Percentiles rank a stretch among this genome's conserved stretches.
Evolutionary conservation across 768 basidiomycete species (phyloP).

Genomic region (Leccinum barrowsii): DNA sequence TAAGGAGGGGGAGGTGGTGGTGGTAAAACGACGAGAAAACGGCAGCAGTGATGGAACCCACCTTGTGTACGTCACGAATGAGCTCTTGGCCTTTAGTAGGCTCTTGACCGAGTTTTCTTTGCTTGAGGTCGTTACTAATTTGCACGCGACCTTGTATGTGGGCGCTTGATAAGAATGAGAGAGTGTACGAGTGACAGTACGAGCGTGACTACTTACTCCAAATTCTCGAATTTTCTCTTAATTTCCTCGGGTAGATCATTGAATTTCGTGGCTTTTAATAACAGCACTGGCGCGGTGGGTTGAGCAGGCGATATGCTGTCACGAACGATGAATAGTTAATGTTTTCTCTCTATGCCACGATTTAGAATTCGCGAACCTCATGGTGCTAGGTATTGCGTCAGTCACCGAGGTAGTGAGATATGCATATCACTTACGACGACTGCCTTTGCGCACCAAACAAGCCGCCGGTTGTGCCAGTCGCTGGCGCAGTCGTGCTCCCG

Average conservation of each 20-base stretch:
- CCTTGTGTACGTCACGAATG: slow-evolving; percentile 66
- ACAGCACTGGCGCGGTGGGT: slow-evolving; percentile 25
- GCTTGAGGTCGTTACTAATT: slow-evolving; percentile 75
- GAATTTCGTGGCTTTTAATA: slow-evolving; percentile 64
- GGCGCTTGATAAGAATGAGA: slow-evolving; percentile 40
- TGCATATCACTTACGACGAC: slow-evolving; percentile 23
- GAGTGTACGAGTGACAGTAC: not conserved
- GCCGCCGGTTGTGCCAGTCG: slow-evolving; percentile 4
- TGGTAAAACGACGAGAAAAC: not conserved
- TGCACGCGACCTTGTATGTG: slow-evolving; percentile 77
- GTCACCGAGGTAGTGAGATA: not conserved
- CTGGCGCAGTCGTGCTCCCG: slow-evolving; percentile 17
- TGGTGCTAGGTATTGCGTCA: slow-evolving; percentile 12
- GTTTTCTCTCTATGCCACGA: not conserved
- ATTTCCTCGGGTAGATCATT: slow-evolving; percentile 75
- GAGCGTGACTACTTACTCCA: slow-evolving; percentile 54
- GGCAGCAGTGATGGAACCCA: slow-evolving; percentile 19
- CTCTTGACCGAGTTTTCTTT: slow-evolving; percentile 72
- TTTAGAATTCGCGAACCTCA: slow-evolving; percentile 23
- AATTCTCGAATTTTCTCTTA: slow-evolving; percentile 58
- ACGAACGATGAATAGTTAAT: slow-evolving; percentile 3
- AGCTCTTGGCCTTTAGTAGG: slow-evolving; percentile 69
- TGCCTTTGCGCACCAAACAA: slow-evolving; percentile 33
- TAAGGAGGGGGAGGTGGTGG: slow-evolving; percentile 25
- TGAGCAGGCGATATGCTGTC: slow-evolving; percentile 31